phyloP scores from a whole-genome alignment of 2,329 filamentous ascomycete genomes.

The Colletotrichum truncatum region DNA sequence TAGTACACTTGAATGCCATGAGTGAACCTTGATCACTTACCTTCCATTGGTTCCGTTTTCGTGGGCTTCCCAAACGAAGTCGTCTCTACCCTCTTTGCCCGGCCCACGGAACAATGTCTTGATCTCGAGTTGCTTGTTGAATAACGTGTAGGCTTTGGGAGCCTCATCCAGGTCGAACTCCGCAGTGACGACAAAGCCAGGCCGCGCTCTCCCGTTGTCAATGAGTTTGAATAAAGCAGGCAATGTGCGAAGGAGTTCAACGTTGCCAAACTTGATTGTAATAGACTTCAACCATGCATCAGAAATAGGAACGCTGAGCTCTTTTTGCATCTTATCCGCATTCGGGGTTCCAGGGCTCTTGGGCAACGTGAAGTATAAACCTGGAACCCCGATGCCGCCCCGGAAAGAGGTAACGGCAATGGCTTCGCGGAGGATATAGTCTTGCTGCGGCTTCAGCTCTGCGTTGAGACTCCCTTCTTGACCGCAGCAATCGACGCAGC shows the following conservation, averaged over 20 bases:
- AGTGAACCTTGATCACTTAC: not conserved
- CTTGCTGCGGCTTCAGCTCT: constrained; percentile 29
- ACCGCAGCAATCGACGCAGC: constrained; percentile 35
- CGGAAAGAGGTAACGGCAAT: constrained; percentile 26
- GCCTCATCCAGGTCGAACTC: constrained; percentile 40
- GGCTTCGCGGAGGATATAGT: constrained; percentile 32
- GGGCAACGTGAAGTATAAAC: constrained; percentile 30
- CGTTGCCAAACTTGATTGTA: constrained; percentile 19
- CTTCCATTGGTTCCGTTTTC: not conserved
- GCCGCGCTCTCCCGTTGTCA: constrained; percentile 34
- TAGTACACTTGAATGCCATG: too few species aligned
- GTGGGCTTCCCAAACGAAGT: not conserved
- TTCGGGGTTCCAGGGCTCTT: constrained; percentile 31
- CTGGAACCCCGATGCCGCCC: constrained; percentile 36
- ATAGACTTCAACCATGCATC: constrained; percentile 32
- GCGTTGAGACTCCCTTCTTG: constrained; percentile 31
- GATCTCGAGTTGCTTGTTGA: constrained; percentile 33
- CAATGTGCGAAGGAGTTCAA: constrained; percentile 24
- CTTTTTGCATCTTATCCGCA: constrained; percentile 9
- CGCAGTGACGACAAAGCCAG: constrained; percentile 38
- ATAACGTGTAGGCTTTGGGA: constrained; percentile 37
- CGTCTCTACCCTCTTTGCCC: not conserved
- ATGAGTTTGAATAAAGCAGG: constrained; percentile 37
- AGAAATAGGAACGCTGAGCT: constrained; percentile 32
- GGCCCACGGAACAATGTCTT: constrained; percentile 32